Conservation (phyloP, 2,329 filamentous ascomycete species). For the Graphiopsis chlorocephala region DNA sequence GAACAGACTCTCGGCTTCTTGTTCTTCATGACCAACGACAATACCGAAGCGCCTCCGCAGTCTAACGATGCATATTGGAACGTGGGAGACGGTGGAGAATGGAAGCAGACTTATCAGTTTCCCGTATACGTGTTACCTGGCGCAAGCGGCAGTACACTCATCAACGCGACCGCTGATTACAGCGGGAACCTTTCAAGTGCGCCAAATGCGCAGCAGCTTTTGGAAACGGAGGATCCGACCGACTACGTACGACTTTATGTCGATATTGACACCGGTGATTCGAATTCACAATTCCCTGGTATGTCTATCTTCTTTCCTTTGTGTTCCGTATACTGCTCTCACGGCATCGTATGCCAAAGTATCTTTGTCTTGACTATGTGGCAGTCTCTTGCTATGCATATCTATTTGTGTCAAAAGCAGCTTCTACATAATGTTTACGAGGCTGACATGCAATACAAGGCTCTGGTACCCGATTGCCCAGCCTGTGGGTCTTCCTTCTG, state of each 20-base stretch:
- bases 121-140: slow-evolving; percentile 82
- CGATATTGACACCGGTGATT: slow-evolving; percentile 46
- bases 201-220: slow-evolving; percentile 40
- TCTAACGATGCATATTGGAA: slow-evolving; percentile 65
- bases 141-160: slow-evolving; percentile 62
- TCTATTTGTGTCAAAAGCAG: background rate
- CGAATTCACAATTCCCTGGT: background rate
- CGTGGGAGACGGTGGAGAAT: slow-evolving; percentile 65
- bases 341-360: background rate
- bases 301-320: slow-evolving; percentile 10
- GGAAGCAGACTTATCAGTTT: slow-evolving; percentile 68
- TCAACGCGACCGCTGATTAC: slow-evolving; percentile 70
- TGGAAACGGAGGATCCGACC: slow-evolving; percentile 36
- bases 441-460: slow-evolving; percentile 16
- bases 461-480: slow-evolving; percentile 52
- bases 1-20: slow-evolving; percentile 56
- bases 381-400: background rate
- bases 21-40: slow-evolving; percentile 51
- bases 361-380: background rate
- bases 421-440: background rate
- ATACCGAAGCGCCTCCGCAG: slow-evolving; percentile 21
- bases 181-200: slow-evolving; percentile 66
- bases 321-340: background rate
- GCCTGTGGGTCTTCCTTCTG: slow-evolving; percentile 75
- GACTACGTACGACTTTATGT: slow-evolving; percentile 53